Evolutionary conservation across 352 stramenopile species (phyloP), one percentile per base, ranked within the genome.

Genomic region (Sclerospora graminicola): DNA sequence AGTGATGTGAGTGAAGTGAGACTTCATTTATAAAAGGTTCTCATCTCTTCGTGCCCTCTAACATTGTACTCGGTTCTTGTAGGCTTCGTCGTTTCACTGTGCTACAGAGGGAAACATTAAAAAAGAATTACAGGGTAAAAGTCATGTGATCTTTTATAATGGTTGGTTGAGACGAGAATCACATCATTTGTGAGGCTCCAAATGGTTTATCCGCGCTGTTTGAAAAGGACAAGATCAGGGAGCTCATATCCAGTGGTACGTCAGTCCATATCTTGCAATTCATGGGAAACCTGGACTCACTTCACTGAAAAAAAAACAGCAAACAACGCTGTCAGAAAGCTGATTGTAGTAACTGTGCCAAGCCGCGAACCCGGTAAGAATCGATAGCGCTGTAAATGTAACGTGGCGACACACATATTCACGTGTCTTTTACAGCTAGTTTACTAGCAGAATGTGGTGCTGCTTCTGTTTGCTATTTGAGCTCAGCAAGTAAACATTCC

Each of bases 141-240:
- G 47, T 18, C 60, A 69, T 31, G 49, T 71, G 9, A n/a, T 77
- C 21, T 39, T 78, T 11, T 78, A 75, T 40, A 59, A 57, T 11
- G 66, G 66, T n/a, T 29, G 58, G 51, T 35, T 63, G 63, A 26
- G 47, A 61, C 14, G 63, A 57, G 28, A 35, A 58, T n/a, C n/a
- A n/a, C n/a, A n/a, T n/a, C n/a, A n/a, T n/a, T n/a, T n/a, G n/a
- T n/a, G n/a, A n/a, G n/a, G n/a, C n/a, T n/a, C n/a, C n/a, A n/a
- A n/a, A n/a, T n/a, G n/a, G n/a, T n/a, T n/a, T n/a, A n/a, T n/a
- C n/a, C n/a, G n/a, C n/a, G n/a, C n/a, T n/a, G n/a, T n/a, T n/a
- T n/a, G n/a, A n/a, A n/a, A n/a, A n/a, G n/a, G n/a, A n/a, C n/a
- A n/a, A n/a, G n/a, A n/a, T n/a, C n/a, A n/a, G n/a, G n/a, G n/a